Percentiles rank a stretch among this genome's conserved stretches.
Evolutionary conservation across 2,329 filamentous ascomycete genomes (phyloP).

Genomic region (Diaporthe nobilis): DNA sequence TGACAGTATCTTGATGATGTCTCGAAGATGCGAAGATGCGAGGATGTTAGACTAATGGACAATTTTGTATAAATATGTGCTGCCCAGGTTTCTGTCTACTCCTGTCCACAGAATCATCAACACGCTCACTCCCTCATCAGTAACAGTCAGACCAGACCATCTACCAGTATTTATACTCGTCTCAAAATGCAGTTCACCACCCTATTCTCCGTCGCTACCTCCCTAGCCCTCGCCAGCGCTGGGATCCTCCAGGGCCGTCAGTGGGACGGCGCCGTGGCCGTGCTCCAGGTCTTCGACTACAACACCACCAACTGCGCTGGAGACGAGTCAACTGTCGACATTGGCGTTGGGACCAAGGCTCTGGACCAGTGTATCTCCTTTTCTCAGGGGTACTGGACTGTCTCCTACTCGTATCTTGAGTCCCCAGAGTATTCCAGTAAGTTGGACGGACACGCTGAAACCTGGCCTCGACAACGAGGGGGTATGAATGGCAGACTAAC

Average conservation of each 20-base stretch:
- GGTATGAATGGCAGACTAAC: not conserved
- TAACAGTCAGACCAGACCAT: not conserved
- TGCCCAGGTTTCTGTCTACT: not conserved
- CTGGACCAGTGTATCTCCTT: not conserved
- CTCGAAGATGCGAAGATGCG: not conserved
- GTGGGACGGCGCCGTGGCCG: not conserved
- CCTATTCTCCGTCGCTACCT: slow-evolving; percentile 11
- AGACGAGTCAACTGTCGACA: not conserved
- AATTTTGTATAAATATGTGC: not conserved
- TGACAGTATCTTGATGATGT: not conserved
- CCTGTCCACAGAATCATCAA: not conserved
- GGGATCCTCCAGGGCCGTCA: not conserved
- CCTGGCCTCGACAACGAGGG: not conserved
- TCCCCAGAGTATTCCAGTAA: not conserved
- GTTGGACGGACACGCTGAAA: not conserved
- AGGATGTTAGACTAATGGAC: not conserved
- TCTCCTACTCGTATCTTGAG: slow-evolving; percentile 6
- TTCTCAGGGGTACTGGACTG: not conserved
- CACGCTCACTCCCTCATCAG: not conserved
- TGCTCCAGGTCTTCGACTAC: slow-evolving; percentile 7
- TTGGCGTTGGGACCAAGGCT: not conserved
- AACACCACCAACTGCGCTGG: not conserved
- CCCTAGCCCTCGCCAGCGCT: slow-evolving; percentile 11
- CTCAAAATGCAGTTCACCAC: slow-evolving; percentile 12
- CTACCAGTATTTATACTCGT: not conserved